Evolutionary conservation across 805 yeast species (phyloP).

Genomic region (Ogataea nakhonphanomensis): DNA sequence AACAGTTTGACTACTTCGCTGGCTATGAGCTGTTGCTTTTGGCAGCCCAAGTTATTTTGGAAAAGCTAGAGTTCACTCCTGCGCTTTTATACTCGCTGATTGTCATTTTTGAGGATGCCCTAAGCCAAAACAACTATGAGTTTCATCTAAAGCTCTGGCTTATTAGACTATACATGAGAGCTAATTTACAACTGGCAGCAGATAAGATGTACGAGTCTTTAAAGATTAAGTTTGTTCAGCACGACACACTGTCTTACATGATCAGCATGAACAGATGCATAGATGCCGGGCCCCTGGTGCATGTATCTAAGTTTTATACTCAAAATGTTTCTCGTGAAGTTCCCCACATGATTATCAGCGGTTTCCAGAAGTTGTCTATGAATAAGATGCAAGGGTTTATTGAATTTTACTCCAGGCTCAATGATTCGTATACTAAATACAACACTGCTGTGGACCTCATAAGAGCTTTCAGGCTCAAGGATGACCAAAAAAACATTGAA

Average conservation of each 20-base stretch:
- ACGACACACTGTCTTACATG: conserved; percentile 62
- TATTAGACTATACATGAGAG: conserved; percentile 52
- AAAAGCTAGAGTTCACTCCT: conserved; percentile 11
- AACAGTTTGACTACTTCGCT: conserved; percentile 65
- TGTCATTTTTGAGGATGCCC: conserved; percentile 55
- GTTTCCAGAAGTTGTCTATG: conserved; percentile 57
- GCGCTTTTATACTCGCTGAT: conserved; percentile 39
- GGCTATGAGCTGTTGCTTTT: conserved; percentile 65
- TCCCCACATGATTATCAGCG: conserved; percentile 43
- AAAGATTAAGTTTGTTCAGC: conserved; percentile 71
- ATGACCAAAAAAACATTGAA: conserved; percentile 17
- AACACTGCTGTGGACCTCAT: conserved; percentile 34
- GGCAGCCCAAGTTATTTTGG: conserved; percentile 39
- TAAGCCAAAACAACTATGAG: conserved; percentile 61
- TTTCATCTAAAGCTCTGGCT: conserved; percentile 72
- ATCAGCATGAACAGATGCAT: conserved; percentile 44
- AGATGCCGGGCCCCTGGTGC: conserved; percentile 33
- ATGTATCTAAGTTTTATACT: conserved; percentile 45
- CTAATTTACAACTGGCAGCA: conserved; percentile 56
- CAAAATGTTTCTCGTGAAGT: conserved; percentile 51
- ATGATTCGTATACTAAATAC: conserved; percentile 47
- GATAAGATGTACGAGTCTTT: conserved; percentile 47
- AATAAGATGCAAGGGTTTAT: conserved; percentile 67
- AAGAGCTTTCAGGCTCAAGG: conserved; percentile 33
- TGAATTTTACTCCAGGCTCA: conserved; percentile 52